A percentile compares a stretch with the other conserved stretches of the same genome.
phyloP scores from a whole-genome alignment of 2,329 filamentous ascomycete species.

The Stylonectria norvegica region DNA sequence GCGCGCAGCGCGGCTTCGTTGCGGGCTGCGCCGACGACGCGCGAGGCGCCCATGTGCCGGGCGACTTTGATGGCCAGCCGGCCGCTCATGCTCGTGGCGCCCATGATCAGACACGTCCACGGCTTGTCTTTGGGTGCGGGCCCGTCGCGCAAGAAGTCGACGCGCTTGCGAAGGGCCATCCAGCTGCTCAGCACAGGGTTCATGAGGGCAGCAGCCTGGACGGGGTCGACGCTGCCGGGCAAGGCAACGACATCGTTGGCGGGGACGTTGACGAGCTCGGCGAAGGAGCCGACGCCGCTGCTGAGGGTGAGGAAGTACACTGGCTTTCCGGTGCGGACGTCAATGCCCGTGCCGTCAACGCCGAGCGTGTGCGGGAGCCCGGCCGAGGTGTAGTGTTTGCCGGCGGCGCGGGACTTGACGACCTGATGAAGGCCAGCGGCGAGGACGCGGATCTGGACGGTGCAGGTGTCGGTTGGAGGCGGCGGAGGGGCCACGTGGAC shows the following conservation, averaged over 20 bases:
- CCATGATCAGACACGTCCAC: slow-evolving; percentile 50
- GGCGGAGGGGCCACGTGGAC: slow-evolving; percentile 35
- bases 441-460: slow-evolving; percentile 49
- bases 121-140: slow-evolving; percentile 30
- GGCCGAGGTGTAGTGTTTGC: slow-evolving; percentile 51
- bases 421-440: slow-evolving; percentile 52
- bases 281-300: slow-evolving; percentile 41
- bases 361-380: slow-evolving; percentile 50
- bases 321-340: slow-evolving; percentile 41
- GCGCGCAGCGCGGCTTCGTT: slow-evolving; percentile 42
- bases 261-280: slow-evolving; percentile 47
- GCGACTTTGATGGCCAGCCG: slow-evolving; percentile 47
- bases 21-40: slow-evolving; percentile 50
- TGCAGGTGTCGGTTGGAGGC: slow-evolving; percentile 30
- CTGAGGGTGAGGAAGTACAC: slow-evolving; percentile 46
- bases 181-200: slow-evolving; percentile 56
- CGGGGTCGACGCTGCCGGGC: slow-evolving; percentile 43
- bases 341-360: slow-evolving; percentile 49
- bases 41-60: slow-evolving; percentile 45
- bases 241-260: slow-evolving; percentile 38
- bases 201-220: slow-evolving; percentile 49
- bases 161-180: slow-evolving; percentile 53
- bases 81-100: slow-evolving; percentile 52
- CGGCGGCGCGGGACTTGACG: slow-evolving; percentile 50
- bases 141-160: slow-evolving; percentile 26